Evolutionary conservation across 495 filamentous ascomycete species (phyloP).

Genomic region (Penicillium angulare): DNA sequence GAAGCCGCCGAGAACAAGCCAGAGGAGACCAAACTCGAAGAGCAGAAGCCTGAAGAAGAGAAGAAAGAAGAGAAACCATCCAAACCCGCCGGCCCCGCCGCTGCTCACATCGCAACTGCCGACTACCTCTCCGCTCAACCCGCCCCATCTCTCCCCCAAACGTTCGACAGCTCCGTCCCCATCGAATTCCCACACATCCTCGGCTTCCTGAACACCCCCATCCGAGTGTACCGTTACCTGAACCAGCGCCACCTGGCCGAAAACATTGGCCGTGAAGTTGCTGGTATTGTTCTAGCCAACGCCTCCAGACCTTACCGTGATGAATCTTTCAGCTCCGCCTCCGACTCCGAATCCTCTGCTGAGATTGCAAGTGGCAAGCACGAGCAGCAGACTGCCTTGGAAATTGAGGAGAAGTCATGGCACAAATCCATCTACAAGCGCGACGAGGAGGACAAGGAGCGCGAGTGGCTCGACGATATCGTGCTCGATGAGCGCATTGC

Average conservation of each 20-base stretch:
- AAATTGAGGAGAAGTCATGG: conserved; percentile 83
- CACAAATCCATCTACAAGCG: conserved; percentile 73
- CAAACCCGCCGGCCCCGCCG: conserved; percentile 42
- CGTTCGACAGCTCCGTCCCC: conserved; percentile 63
- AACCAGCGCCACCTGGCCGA: conserved; percentile 85
- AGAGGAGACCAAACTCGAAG: conserved; percentile 16
- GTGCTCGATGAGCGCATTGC: conserved; percentile 77
- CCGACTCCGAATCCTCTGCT: conserved; percentile 20
- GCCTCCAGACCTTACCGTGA: conserved; percentile 48
- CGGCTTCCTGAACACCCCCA: conserved; percentile 88
- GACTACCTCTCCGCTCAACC: conserved; percentile 65
- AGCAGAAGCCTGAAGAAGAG: conserved; percentile 36
- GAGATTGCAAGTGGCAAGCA: conserved; percentile 26
- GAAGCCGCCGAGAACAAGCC: conserved; percentile 25
- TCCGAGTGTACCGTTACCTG: conserved; percentile 82
- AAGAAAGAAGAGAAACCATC: conserved; percentile 52
- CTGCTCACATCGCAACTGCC: conserved; percentile 65
- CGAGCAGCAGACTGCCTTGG: conserved; percentile 72
- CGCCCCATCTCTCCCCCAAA: conserved; percentile 58
- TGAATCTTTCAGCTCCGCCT: conserved; percentile 24
- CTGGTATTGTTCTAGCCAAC: conserved; percentile 73
- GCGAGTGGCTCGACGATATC: conserved; percentile 74
- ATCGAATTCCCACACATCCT: conserved; percentile 86
- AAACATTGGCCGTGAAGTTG: conserved; percentile 82
- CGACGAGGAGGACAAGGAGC: conserved; percentile 53